Evolutionary conservation across 2,329 filamentous ascomycete genomes (phyloP).

Genomic region (Pseudogymnoascus sp.): DNA sequence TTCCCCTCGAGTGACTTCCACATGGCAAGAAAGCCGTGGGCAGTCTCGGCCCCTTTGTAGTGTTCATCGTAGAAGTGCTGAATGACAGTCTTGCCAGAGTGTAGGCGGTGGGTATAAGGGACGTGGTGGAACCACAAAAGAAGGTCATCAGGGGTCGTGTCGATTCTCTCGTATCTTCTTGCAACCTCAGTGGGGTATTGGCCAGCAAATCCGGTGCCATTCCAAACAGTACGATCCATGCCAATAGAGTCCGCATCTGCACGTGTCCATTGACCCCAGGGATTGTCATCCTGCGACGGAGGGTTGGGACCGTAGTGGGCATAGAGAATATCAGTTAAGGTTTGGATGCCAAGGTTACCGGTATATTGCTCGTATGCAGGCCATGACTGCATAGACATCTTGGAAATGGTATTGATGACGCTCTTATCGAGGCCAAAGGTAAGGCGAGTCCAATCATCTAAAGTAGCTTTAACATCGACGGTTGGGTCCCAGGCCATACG

Average conservation of each 20-base stretch:
- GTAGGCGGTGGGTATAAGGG: slow-evolving; percentile 52
- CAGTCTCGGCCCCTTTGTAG: slow-evolving; percentile 49
- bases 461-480: slow-evolving; percentile 37
- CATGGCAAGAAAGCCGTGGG: slow-evolving; percentile 44
- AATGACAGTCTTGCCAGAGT: slow-evolving; percentile 58
- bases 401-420: slow-evolving; percentile 50
- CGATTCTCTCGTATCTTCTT: slow-evolving; percentile 46
- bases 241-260: slow-evolving; percentile 51
- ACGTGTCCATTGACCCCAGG: slow-evolving; percentile 65
- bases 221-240: slow-evolving; percentile 62
- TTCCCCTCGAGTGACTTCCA: slow-evolving; percentile 48
- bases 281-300: slow-evolving; percentile 55
- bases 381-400: slow-evolving; percentile 62
- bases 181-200: slow-evolving; percentile 58
- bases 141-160: slow-evolving; percentile 58
- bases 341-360: slow-evolving; percentile 62
- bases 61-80: slow-evolving; percentile 59
- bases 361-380: slow-evolving; percentile 62
- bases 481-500: slow-evolving; percentile 56
- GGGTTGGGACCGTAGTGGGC: slow-evolving; percentile 62
- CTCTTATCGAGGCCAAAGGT: slow-evolving; percentile 49
- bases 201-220: slow-evolving; percentile 56
- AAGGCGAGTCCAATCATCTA: slow-evolving; percentile 59
- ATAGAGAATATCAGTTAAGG: slow-evolving; percentile 57
- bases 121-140: slow-evolving; percentile 70